These are phyloP conservation scores for Boletales sp. DNA, from an alignment of 768 basidiomycete species.

Conservation along the genomic window DNA sequence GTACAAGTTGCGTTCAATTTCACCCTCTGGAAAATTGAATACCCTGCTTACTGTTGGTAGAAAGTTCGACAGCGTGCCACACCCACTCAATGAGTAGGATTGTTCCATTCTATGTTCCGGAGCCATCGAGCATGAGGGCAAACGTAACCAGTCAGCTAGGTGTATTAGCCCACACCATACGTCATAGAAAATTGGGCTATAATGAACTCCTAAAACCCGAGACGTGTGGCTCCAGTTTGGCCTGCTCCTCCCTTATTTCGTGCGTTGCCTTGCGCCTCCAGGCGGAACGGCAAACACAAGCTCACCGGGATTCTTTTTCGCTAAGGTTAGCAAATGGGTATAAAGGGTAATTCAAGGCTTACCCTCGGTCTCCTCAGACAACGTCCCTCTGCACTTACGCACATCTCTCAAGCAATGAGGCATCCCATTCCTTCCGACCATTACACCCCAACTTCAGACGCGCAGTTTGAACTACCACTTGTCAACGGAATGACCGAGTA, in stretches of 20 bases:
- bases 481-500: neutral
- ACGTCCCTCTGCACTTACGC: neutral
- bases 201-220: no score
- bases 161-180: neutral
- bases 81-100: neutral
- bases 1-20: neutral
- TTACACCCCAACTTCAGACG: neutral
- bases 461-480: neutral
- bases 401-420: neutral
- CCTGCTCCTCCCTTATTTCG: neutral
- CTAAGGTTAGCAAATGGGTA: neutral
- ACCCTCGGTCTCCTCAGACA: neutral
- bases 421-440: neutral
- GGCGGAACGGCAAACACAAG: no score
- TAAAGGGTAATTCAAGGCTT: neutral
- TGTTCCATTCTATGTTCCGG: neutral
- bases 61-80: neutral
- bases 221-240: neutral
- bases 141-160: neutral
- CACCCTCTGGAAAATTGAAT: neutral
- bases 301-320: neutral
- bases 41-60: neutral
- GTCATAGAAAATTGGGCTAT: neutral
- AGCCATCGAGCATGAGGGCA: neutral
- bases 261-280: no score